Evolutionary conservation across 1,139 yeast genomes (phyloP).

Genomic region (Lodderomyces margitis): DNA sequence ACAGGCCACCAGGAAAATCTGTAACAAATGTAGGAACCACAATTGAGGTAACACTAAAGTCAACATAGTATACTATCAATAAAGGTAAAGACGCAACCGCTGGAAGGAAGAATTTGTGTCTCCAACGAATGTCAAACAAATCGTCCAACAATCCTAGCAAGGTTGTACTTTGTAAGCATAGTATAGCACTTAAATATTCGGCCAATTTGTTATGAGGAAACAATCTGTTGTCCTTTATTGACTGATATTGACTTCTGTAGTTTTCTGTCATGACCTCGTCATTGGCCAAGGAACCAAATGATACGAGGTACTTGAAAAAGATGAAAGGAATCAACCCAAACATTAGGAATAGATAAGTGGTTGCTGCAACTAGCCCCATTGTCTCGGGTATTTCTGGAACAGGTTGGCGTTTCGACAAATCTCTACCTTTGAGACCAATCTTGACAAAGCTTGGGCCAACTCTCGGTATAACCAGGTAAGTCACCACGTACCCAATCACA

Average conservation of each 20-base stretch:
- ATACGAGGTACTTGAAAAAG: constrained; percentile 75
- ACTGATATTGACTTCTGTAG: constrained; percentile 36
- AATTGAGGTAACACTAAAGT: constrained; percentile 90
- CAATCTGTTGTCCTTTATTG: constrained; percentile 32
- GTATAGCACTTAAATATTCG: constrained; percentile 78
- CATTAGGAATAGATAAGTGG: constrained; percentile 78
- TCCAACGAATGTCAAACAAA: constrained; percentile 92
- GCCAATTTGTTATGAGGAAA: constrained; percentile 87
- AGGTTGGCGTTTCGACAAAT: constrained; percentile 70
- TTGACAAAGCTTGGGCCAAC: constrained; percentile 64
- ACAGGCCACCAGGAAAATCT: constrained; percentile 26
- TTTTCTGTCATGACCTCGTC: constrained; percentile 33
- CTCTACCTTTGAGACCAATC: constrained; percentile 82
- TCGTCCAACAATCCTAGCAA: constrained; percentile 92
- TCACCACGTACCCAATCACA: constrained; percentile 60
- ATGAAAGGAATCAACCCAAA: constrained; percentile 85
- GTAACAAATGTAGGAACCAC: constrained; percentile 74
- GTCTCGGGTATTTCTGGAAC: constrained; percentile 71
- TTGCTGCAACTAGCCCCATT: constrained; percentile 84
- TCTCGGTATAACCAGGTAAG: constrained; percentile 62
- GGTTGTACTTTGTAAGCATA: constrained; percentile 81
- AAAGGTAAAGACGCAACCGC: constrained; percentile 93
- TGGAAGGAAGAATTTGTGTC: constrained; percentile 93
- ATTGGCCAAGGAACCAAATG: constrained; percentile 39
- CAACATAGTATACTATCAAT: constrained; percentile 86